phyloP scores from a whole-genome alignment of 2,329 filamentous ascomycete species.

The Fusarium sp. region DNA sequence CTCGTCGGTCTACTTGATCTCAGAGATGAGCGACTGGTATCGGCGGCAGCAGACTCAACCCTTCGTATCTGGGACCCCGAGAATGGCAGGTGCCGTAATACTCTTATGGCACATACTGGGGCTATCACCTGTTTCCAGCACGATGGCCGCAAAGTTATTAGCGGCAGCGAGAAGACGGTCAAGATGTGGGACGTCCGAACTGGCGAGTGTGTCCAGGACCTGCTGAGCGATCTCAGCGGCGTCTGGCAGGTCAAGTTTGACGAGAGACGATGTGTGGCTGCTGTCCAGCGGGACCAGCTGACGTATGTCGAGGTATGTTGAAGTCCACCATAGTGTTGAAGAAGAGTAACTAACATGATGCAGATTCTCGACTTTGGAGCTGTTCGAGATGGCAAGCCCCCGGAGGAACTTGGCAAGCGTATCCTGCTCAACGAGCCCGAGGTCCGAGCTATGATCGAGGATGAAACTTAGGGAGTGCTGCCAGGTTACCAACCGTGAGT shows the following conservation, averaged over 20 bases:
- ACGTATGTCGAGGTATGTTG: constrained; percentile 94
- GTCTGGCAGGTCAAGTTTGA: constrained; percentile 99
- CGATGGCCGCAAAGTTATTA: constrained; percentile 95
- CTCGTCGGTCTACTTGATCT: constrained; percentile 93
- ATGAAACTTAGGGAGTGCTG: constrained; percentile 50
- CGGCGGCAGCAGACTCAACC: constrained; percentile 94
- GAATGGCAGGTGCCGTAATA: constrained; percentile 88
- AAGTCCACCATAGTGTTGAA: neutral
- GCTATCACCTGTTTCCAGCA: constrained; percentile 99
- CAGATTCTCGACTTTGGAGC: constrained; percentile 98
- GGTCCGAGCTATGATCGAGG: constrained; percentile 63
- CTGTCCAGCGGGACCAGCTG: constrained; percentile 90
- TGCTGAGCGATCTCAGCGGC: constrained; percentile 92
- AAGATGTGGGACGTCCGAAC: constrained; percentile 99
- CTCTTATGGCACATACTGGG: constrained; percentile 91
- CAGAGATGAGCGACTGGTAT: constrained; percentile 89
- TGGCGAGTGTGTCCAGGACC: constrained; percentile 91
- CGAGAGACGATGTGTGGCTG: constrained; percentile 92
- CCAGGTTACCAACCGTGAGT: constrained; percentile 6
- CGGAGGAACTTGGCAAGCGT: constrained; percentile 81
- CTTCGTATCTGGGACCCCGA: constrained; percentile 97
- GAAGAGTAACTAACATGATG: constrained; percentile 1
- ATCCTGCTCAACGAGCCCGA: constrained; percentile 74
- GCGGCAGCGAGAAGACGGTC: constrained; percentile 91
- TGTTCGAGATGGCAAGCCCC: constrained; percentile 84